Conservation (phyloP, 495 filamentous ascomycete genomes). For the Aspergillus affinis region DNA sequence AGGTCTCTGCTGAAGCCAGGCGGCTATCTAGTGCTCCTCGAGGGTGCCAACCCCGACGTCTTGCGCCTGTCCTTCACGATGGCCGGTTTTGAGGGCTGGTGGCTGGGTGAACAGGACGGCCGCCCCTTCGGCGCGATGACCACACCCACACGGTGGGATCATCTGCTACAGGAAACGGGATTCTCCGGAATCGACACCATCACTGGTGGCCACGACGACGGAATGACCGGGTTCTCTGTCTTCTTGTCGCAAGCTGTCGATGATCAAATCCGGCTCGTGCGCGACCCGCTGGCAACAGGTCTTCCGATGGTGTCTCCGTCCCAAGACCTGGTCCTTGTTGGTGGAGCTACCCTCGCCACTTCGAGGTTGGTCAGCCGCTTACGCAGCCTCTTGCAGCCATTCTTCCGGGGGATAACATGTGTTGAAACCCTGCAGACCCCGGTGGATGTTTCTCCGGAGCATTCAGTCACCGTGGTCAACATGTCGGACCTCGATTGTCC, state of each 20-base stretch:
- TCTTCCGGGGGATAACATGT: too few relatives aligned
- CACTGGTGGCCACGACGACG: background rate
- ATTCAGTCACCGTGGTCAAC: too few relatives aligned
- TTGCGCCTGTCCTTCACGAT: constrained; percentile 3
- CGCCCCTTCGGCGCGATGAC: background rate
- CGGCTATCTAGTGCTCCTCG: background rate
- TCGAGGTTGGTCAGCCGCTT: background rate
- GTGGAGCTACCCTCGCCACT: background rate
- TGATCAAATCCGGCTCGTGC: background rate
- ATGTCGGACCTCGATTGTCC: too few relatives aligned
- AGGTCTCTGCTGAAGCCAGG: background rate
- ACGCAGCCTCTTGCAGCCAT: too few relatives aligned
- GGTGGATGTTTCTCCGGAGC: too few relatives aligned
- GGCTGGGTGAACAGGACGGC: constrained; percentile 12
- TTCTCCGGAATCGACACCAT: constrained; percentile 4
- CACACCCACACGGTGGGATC: constrained; percentile 34
- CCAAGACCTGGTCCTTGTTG: background rate
- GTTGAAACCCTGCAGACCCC: too few relatives aligned
- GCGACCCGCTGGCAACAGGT: background rate
- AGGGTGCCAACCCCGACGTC: background rate
- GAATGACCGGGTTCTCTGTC: background rate
- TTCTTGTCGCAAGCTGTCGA: constrained; percentile 1
- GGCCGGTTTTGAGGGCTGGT: constrained; percentile 28
- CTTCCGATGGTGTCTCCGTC: background rate
- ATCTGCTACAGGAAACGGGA: background rate